phyloP scores from a whole-genome alignment of 495 filamentous ascomycete species.

The Aspergillus affinis region DNA sequence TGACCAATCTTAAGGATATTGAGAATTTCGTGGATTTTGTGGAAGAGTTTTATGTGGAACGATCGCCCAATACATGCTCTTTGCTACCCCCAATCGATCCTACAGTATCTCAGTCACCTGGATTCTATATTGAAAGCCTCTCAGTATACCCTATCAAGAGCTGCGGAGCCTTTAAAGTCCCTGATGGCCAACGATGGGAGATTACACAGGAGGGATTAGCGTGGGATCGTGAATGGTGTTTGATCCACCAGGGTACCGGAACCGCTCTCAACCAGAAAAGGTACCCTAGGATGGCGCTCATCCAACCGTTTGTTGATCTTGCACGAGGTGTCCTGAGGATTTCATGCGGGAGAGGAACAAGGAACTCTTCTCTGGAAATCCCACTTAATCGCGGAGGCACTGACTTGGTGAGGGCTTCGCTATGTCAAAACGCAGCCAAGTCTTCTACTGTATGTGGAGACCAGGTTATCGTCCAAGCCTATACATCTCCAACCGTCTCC shows the following conservation, averaged over 20 bases:
- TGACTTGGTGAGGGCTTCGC: constrained; percentile 45
- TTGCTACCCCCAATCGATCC: constrained; percentile 21
- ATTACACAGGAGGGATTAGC: constrained; percentile 74
- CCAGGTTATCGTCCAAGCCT: constrained; percentile 64
- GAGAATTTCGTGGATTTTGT: constrained; percentile 68
- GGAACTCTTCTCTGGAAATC: constrained; percentile 44
- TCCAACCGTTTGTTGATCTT: constrained; percentile 70
- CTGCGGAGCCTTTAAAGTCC: constrained; percentile 76
- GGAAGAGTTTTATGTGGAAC: constrained; percentile 72
- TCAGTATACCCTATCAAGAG: constrained; percentile 85
- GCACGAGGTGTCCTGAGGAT: constrained; percentile 54
- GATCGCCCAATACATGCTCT: constrained; percentile 25
- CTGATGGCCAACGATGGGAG: constrained; percentile 65
- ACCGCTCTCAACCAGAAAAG: constrained; percentile 78
- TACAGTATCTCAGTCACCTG: constrained; percentile 20
- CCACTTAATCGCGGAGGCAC: constrained; percentile 60
- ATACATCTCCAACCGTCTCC: constrained; percentile 61
- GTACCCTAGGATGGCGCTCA: constrained; percentile 78
- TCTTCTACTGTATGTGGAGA: constrained; percentile 79
- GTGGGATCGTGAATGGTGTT: constrained; percentile 94
- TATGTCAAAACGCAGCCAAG: constrained; percentile 33
- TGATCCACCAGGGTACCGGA: constrained; percentile 79
- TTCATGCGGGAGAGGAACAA: constrained; percentile 30
- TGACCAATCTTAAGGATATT: constrained; percentile 80
- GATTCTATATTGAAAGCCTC: constrained; percentile 59